phyloP scores from a whole-genome alignment of 495 filamentous ascomycete genomes.

The Trypethelium eluteriae region DNA sequence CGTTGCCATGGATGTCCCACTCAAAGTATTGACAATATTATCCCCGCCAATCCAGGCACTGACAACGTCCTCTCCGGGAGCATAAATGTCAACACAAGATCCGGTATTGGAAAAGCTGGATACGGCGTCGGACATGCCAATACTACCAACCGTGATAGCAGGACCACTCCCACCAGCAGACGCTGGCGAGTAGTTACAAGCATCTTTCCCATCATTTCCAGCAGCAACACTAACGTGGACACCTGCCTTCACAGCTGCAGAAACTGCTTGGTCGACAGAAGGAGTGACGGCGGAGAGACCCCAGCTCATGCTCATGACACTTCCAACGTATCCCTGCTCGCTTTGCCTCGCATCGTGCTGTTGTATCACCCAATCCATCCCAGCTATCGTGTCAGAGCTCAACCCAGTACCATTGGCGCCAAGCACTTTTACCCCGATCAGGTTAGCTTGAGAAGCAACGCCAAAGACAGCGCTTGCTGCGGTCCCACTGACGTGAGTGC shows the following conservation, averaged over 20 bases:
- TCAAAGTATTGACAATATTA: slow-evolving; percentile 30
- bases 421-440: slow-evolving; percentile 39
- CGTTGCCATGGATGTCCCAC: slow-evolving; percentile 39
- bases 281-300: slow-evolving; percentile 25
- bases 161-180: slow-evolving; percentile 32
- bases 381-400: slow-evolving; percentile 31
- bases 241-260: slow-evolving; percentile 27
- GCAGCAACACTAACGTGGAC: slow-evolving; percentile 38
- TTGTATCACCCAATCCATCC: slow-evolving; percentile 36
- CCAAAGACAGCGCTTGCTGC: slow-evolving; percentile 34
- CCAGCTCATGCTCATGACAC: slow-evolving; percentile 40
- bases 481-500: slow-evolving; percentile 40
- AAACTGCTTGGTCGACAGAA: slow-evolving; percentile 32
- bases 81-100: slow-evolving; percentile 40
- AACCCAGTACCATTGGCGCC: slow-evolving; percentile 32
- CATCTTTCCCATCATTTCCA: slow-evolving; percentile 33
- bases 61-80: slow-evolving; percentile 37
- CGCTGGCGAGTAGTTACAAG: slow-evolving; percentile 33
- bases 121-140: slow-evolving; percentile 31
- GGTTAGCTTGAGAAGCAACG: slow-evolving; percentile 36
- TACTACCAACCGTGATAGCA: slow-evolving; percentile 35
- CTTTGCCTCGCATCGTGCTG: slow-evolving; percentile 32
- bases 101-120: slow-evolving; percentile 39
- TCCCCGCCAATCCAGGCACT: slow-evolving; percentile 32
- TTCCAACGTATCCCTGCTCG: slow-evolving; percentile 33